Evolutionary conservation across 176 grass and related monocot species (phyloP), one percentile per base, ranked within the genome.

Genomic region (Carex pumila): DNA sequence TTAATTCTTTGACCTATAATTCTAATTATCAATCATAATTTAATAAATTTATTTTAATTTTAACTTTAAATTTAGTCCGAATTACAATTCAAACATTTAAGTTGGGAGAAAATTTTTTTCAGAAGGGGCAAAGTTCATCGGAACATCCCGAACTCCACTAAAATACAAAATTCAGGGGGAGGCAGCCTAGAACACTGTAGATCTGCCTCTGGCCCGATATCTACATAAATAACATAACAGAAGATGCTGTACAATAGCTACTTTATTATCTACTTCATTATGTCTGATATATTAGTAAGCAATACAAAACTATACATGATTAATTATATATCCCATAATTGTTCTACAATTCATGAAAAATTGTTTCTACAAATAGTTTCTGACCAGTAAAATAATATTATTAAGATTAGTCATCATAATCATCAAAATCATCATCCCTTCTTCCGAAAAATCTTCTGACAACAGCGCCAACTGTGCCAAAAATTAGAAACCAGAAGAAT

Each of bases 391-490:
- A 83, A 17, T 9, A 68, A 62, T 29, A 34, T 47, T 80, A 53
- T 32, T 18, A 78, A 17, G 12, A 61, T 86, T 79, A 98, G 14
- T 95, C 92, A 4, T 98, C 95, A 84, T 90, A 90, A 52, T 95
- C 96, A 17, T 93, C 95, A 1, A 71, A 53, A 62, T 93, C 96
- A 6, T 82, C 57, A 56, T 93, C 52, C 55, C 89, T 87, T 73
- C 83, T 59, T 54, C 77, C 17, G 0, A 90, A 78, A 83, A 95
- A 88, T 70, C 91, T 88, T 87, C 96, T 85, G 64, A 98, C 47
- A 0, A 90, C 93, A 12, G 86, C 70, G 14, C 88, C 73, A 58
- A 98, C 56, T 5, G 70, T 50, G 32, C 93, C 88, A 21, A 94
- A 14, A 56, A 93, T 73, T 31, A 95, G n/a, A 82, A 98, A 89